phyloP scores from a whole-genome alignment of 2,329 filamentous ascomycete genomes.

The Diplodia mutila region DNA sequence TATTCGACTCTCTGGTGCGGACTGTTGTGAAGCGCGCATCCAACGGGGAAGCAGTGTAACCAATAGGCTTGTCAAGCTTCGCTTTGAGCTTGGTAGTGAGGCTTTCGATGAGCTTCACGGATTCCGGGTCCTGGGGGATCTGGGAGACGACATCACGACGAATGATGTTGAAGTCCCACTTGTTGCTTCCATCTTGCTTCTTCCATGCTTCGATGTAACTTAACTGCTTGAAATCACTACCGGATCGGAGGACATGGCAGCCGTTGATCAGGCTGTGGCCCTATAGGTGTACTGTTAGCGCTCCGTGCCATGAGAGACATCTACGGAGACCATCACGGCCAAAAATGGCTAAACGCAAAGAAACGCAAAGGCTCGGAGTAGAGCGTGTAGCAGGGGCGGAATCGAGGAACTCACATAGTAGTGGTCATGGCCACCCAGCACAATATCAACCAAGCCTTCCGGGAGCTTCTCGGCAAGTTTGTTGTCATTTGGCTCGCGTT shows the following conservation, averaged over 20 bases:
- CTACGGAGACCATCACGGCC: not conserved
- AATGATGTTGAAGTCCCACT: slow-evolving; percentile 79
- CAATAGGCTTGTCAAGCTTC: slow-evolving; percentile 80
- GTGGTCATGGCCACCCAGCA: slow-evolving; percentile 88
- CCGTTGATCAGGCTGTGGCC: slow-evolving; percentile 73
- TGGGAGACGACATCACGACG: slow-evolving; percentile 73
- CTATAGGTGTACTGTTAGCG: not conserved
- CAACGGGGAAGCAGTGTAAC: slow-evolving; percentile 79
- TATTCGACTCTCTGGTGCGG: slow-evolving; percentile 74
- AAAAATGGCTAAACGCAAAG: not conserved
- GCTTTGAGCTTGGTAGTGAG: slow-evolving; percentile 74
- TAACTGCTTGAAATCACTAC: slow-evolving; percentile 89
- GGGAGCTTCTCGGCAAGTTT: slow-evolving; percentile 76
- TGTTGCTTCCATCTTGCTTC: slow-evolving; percentile 50
- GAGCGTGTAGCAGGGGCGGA: not conserved
- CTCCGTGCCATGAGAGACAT: too few species aligned
- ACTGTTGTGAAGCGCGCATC: slow-evolving; percentile 88
- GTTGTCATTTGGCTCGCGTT: slow-evolving; percentile 85
- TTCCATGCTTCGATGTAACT: slow-evolving; percentile 82
- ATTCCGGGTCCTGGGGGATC: slow-evolving; percentile 66
- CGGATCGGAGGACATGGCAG: slow-evolving; percentile 82
- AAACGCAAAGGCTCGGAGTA: not conserved
- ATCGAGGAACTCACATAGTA: slow-evolving; percentile 61
- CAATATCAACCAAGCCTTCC: slow-evolving; percentile 76
- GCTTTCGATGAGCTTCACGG: slow-evolving; percentile 65